Conservation (phyloP, 331 rosid genomes). For the Rhamnella rubrinervis region DNA sequence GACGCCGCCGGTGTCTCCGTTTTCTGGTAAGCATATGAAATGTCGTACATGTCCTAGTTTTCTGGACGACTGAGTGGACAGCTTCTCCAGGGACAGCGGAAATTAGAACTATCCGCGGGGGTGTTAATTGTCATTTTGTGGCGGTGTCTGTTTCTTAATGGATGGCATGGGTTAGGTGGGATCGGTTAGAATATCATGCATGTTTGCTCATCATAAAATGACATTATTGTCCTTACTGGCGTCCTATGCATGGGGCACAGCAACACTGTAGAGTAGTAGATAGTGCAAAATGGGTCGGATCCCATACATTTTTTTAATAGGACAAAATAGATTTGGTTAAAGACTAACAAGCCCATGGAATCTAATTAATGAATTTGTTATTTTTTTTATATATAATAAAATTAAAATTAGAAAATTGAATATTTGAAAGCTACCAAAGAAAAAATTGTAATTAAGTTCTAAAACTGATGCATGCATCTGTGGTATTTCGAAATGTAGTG, state of each 20-base stretch:
- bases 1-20: constrained; percentile 52
- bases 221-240: constrained; percentile 4
- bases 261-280: too few species aligned
- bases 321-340: too few species aligned
- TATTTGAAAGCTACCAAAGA: too few species aligned
- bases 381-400: too few species aligned
- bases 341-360: too few species aligned
- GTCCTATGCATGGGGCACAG: constrained; percentile 6
- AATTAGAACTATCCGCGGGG: background rate
- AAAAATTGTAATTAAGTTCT: too few species aligned
- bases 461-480: too few species aligned
- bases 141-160: background rate
- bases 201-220: background rate
- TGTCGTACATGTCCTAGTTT: constrained; percentile 27
- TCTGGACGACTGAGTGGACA: constrained; percentile 13
- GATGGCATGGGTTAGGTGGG: background rate
- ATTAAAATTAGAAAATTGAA: too few species aligned
- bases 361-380: too few species aligned
- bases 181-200: background rate
- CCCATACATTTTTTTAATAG: too few species aligned
- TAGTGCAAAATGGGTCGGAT: too few species aligned
- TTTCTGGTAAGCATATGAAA: constrained; percentile 33
- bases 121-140: constrained; percentile 7
- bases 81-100: background rate
- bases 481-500: too few species aligned